Percentiles rank a stretch among this genome's conserved stretches.
phyloP scores from a whole-genome alignment of 306 rosid genomes.

The Dalbergia oliveri region DNA sequence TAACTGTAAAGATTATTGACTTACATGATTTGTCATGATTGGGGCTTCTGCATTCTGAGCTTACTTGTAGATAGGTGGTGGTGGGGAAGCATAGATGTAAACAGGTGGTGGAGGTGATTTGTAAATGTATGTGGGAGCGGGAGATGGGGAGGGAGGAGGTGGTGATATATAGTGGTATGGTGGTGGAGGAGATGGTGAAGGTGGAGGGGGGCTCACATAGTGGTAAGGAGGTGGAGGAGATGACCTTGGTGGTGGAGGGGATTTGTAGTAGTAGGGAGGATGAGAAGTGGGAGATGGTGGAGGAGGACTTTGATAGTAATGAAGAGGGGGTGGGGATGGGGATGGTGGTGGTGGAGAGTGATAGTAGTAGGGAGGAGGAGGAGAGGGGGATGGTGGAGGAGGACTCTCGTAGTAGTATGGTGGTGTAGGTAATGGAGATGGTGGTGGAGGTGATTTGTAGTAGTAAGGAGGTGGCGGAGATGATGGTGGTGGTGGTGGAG shows the following conservation, averaged over 20 bases:
- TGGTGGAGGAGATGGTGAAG: constrained; percentile 51
- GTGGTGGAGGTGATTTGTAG: constrained; percentile 53
- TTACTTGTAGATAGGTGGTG: constrained; percentile 66
- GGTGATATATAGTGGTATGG: constrained; percentile 48
- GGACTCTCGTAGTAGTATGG: constrained; percentile 54
- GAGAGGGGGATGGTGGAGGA: constrained; percentile 46
- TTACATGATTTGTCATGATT: constrained; percentile 63
- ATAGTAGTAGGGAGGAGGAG: constrained; percentile 55
- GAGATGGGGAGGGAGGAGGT: constrained; percentile 48
- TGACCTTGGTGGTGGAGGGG: constrained; percentile 72
- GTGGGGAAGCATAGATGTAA: constrained; percentile 73
- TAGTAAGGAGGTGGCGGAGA: constrained; percentile 45
- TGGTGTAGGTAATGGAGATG: constrained; percentile 39
- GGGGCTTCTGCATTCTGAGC: constrained; percentile 11
- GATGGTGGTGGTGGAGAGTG: constrained; percentile 53
- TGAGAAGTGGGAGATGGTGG: constrained; percentile 59
- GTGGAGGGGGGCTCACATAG: constrained; percentile 72
- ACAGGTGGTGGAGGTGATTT: constrained; percentile 61
- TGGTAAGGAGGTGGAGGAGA: constrained; percentile 72
- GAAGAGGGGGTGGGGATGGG: constrained; percentile 52
- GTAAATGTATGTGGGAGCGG: constrained; percentile 58
- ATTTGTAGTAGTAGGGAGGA: constrained; percentile 58
- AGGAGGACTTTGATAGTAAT: constrained; percentile 60
- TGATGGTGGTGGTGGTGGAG: constrained; percentile 40
- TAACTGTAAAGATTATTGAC: constrained; percentile 41